Evolutionary conservation across 768 basidiomycete genomes (phyloP), one percentile per base, ranked within the genome.

Genomic region (Xerocomellus amylosporus): DNA sequence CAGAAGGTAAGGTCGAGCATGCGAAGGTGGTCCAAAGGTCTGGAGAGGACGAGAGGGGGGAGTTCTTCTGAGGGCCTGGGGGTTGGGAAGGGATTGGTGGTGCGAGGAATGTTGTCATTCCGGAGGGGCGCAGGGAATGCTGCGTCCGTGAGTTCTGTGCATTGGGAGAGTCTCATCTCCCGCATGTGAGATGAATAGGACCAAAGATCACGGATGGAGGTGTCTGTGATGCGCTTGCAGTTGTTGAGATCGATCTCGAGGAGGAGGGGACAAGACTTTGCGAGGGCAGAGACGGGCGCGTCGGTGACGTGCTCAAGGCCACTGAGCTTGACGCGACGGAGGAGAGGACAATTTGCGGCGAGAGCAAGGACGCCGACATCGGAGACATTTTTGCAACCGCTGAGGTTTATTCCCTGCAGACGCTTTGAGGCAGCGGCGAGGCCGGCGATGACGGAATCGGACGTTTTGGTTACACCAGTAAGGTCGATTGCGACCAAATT

Each of bases 1-100:
- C 94, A 96, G 1, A 86, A 87, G 1, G 97, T 97, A 36, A 99
- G 74, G 73, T 99, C 97, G 42, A 98, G 79, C 82, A 93, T 88
- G 38, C 97, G 86, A 42, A 99, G 78, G 63, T 94, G 88, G 49
- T 96, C 93, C 66, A 93, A 84, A 0, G 81, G 68, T 24, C 78
- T 79, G 38, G 78, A 71, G 44, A 90, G 73, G 46, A 85, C 71
- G n/a, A 93, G 81, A 26, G 88, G 88, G 1, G 86, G 84, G 8
- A 85, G 69, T 26, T 79, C 79, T 22, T 80, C 74, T 4, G 58
- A 70, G 39, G 55, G 58, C 62, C 51, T 72, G 61, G 56, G 72
- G 64, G n/a, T 58, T 19, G 65, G 75, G 67, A 82, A 80, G 46
- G 78, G 73, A 64, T 77, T 75, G 62, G 60, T 75, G 63, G 54